Evolutionary conservation across 2,329 filamentous ascomycete species (phyloP).

Genomic region (Clonostachys rosea): DNA sequence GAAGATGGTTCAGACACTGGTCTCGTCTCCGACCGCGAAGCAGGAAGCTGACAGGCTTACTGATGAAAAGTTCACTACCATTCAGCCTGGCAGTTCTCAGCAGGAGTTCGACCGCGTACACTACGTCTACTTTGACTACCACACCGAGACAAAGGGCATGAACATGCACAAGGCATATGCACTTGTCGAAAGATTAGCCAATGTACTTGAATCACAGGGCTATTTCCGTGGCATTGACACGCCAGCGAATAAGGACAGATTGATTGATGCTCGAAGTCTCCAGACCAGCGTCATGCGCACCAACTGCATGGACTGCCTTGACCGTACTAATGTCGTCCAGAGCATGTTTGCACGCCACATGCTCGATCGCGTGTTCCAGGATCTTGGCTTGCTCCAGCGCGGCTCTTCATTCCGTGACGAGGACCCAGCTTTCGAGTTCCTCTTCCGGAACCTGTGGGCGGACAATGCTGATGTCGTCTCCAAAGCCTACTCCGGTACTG

Average conservation of each 20-base stretch:
- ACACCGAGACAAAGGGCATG: slow-evolving; percentile 93
- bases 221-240: slow-evolving; percentile 93
- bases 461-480: slow-evolving; percentile 97
- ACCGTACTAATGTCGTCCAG: slow-evolving; percentile 96
- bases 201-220: slow-evolving; percentile 71
- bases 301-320: slow-evolving; percentile 99
- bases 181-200: slow-evolving; percentile 75
- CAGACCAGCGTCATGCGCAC: slow-evolving; percentile 92
- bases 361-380: slow-evolving; percentile 81
- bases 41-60: slow-evolving; percentile 61
- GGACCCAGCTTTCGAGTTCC: slow-evolving; percentile 75
- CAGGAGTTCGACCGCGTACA: slow-evolving; percentile 78
- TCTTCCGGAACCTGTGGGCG: slow-evolving; percentile 97
- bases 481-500: slow-evolving; percentile 88
- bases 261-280: slow-evolving; percentile 72
- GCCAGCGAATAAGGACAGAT: slow-evolving; percentile 64
- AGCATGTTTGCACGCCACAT: slow-evolving; percentile 92
- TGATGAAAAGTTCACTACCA: slow-evolving; percentile 75
- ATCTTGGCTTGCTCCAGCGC: slow-evolving; percentile 71
- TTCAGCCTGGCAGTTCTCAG: slow-evolving; percentile 58
- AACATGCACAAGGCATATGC: slow-evolving; percentile 89
- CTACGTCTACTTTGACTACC: slow-evolving; percentile 98
- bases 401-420: slow-evolving; percentile 74
- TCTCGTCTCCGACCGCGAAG: slow-evolving; percentile 63
- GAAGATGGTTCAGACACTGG: slow-evolving; percentile 73